A percentile compares a stretch with the other conserved stretches of the same genome.
phyloP scores from a whole-genome alignment of 306 rosid species.

The Gillenia trifoliata region DNA sequence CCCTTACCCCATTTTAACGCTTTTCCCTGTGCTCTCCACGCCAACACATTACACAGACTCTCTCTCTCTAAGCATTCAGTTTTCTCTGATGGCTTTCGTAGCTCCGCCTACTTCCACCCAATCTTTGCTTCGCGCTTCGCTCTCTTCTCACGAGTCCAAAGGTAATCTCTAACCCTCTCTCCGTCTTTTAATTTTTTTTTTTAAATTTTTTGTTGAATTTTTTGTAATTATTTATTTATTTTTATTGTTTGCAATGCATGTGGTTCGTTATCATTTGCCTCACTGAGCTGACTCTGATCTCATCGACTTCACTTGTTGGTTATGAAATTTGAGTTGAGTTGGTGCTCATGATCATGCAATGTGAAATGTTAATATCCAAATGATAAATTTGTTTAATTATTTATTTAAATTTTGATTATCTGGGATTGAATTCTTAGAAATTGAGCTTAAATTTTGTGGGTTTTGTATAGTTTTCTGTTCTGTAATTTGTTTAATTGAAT shows the following conservation, averaged over 20 bases:
- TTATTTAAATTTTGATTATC: too few species aligned
- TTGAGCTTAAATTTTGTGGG: neutral
- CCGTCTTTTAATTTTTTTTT: too few species aligned
- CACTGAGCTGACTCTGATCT: too few species aligned
- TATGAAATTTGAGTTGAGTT: too few species aligned
- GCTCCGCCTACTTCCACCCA: neutral
- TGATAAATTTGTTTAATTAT: too few species aligned
- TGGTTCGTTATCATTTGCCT: too few species aligned
- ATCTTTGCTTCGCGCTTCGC: slow-evolving; percentile 2
- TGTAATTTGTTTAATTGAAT: neutral
- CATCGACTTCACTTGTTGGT: too few species aligned
- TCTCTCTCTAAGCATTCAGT: neutral
- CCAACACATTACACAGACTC: neutral
- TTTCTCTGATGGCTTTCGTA: slow-evolving; percentile 6
- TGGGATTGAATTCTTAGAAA: neutral
- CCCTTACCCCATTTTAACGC: too few species aligned
- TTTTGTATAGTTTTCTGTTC: neutral
- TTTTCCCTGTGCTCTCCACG: too few species aligned
- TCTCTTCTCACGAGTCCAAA: neutral
- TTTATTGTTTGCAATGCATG: too few species aligned
- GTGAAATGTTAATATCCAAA: too few species aligned
- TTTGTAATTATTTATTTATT: neutral
- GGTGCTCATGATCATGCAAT: too few species aligned
- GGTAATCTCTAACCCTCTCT: neutral
- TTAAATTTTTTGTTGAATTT: neutral